These are phyloP conservation scores for Daldinia sp. DNA, from an alignment of 2,329 filamentous ascomycete species.

Conservation along the genomic window DNA sequence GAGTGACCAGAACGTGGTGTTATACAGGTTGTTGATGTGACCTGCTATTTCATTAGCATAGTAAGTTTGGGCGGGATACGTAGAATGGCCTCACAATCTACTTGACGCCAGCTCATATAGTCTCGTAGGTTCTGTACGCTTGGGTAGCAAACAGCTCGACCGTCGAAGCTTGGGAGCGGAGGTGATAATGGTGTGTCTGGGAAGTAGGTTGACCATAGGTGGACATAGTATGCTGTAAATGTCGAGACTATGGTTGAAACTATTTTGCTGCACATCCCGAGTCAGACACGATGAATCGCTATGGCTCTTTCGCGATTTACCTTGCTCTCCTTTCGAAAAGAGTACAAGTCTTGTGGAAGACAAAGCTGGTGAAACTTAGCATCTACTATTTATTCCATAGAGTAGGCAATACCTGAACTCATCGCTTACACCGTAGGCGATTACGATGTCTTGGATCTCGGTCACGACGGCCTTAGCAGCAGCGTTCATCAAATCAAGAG, in stretches of 20 bases:
- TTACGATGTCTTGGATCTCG: conserved; percentile 82
- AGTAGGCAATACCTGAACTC: conserved; percentile 74
- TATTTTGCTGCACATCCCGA: conserved; percentile 71
- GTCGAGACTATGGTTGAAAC: conserved; percentile 90
- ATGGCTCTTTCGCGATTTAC: conserved; percentile 53
- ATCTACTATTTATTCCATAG: background rate
- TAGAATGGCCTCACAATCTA: conserved; percentile 75
- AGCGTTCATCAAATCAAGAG: conserved; percentile 92
- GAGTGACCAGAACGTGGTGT: conserved; percentile 94
- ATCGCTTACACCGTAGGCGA: conserved; percentile 94
- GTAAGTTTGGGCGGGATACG: background rate
- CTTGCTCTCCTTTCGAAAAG: conserved; percentile 87
- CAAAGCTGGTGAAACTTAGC: conserved; percentile 67
- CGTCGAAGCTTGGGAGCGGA: conserved; percentile 90
- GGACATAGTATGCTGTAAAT: conserved; percentile 90
- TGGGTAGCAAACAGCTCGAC: conserved; percentile 89
- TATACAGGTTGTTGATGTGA: conserved; percentile 98
- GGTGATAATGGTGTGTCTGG: conserved; percentile 72
- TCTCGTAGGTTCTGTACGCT: conserved; percentile 83
- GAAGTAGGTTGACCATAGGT: conserved; percentile 81
- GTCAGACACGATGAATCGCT: background rate
- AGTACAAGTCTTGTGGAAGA: conserved; percentile 82
- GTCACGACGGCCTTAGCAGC: conserved; percentile 86
- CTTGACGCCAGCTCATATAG: conserved; percentile 97
- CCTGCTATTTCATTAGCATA: conserved; percentile 57